Evolutionary conservation across 208 protist genomes (phyloP).

Genomic region (Leishmania braziliensis): DNA sequence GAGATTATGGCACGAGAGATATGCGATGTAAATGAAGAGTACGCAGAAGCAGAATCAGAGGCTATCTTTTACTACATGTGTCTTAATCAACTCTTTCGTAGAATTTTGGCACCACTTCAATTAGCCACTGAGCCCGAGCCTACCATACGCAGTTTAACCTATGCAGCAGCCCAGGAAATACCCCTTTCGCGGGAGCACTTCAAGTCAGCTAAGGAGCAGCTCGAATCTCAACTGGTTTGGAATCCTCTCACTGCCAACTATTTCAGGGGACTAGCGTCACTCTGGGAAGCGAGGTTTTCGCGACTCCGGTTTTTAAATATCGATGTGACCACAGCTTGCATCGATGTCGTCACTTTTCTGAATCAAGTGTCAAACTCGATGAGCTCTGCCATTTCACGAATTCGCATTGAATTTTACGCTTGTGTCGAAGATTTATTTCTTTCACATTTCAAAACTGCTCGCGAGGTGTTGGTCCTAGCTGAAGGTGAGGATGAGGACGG

Average conservation of each 20-base stretch:
- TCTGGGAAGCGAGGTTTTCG: constrained; percentile 67
- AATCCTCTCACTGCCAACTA: constrained; percentile 45
- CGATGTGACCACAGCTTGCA: constrained; percentile 33
- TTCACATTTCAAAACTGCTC: constrained; percentile 37
- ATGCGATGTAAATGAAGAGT: constrained; percentile 66
- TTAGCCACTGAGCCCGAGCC: constrained; percentile 29
- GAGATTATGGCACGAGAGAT: constrained; percentile 63
- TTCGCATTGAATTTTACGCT: constrained; percentile 86
- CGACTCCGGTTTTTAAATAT: constrained; percentile 62
- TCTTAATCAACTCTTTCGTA: constrained; percentile 59
- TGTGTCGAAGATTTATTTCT: constrained; percentile 82
- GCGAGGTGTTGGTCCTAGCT: constrained; percentile 40
- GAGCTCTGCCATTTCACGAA: constrained; percentile 63
- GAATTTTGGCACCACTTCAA: constrained; percentile 68
- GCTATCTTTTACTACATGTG: constrained; percentile 87
- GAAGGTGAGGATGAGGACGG: constrained; percentile 44
- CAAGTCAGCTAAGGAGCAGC: constrained; percentile 29
- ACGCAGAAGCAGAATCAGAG: constrained; percentile 51
- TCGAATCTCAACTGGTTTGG: constrained; percentile 64
- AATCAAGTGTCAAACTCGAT: constrained; percentile 55
- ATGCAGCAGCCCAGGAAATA: neutral
- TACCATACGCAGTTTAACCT: constrained; percentile 2
- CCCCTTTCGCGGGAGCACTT: constrained; percentile 22
- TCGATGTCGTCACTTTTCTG: constrained; percentile 59
- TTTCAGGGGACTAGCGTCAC: constrained; percentile 54